Evolutionary conservation across 2,329 filamentous ascomycete species (phyloP).

Genomic region (Beauveria sp.): DNA sequence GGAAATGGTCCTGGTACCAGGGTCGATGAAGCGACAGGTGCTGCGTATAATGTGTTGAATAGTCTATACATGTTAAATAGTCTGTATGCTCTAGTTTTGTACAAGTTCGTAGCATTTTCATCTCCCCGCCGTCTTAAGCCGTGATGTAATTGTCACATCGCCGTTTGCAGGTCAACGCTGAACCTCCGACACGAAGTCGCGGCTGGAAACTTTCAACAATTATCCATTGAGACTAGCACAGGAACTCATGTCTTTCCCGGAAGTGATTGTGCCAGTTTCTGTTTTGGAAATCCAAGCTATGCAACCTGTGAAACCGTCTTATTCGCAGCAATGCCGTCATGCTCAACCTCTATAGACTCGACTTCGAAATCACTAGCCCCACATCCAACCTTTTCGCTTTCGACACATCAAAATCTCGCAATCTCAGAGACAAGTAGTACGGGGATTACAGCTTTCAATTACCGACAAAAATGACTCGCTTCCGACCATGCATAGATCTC

Average conservation of each 20-base stretch:
- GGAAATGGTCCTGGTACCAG: not conserved
- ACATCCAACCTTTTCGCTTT: not conserved
- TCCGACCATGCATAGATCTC: constrained; percentile 93
- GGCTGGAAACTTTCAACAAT: no score
- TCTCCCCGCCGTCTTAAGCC: no score
- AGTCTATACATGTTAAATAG: not conserved
- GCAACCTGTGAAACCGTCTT: not conserved
- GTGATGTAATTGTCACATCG: not conserved
- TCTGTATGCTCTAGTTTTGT: not conserved
- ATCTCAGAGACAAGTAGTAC: not conserved
- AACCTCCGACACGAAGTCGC: no score
- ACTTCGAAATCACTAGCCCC: not conserved
- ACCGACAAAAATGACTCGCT: constrained; percentile 66
- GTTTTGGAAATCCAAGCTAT: not conserved
- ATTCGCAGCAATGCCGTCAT: not conserved
- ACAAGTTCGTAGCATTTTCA: not conserved
- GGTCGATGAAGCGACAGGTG: not conserved
- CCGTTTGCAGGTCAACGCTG: not conserved
- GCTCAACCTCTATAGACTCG: not conserved
- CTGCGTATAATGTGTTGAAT: constrained; percentile 1
- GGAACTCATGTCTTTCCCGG: no score
- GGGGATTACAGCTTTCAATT: not conserved
- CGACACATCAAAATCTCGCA: constrained; percentile 2
- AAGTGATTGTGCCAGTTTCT: no score
- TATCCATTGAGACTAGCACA: no score